Conservation (phyloP, 164 flowering plant genomes). For the Brasenia schreberi region DNA sequence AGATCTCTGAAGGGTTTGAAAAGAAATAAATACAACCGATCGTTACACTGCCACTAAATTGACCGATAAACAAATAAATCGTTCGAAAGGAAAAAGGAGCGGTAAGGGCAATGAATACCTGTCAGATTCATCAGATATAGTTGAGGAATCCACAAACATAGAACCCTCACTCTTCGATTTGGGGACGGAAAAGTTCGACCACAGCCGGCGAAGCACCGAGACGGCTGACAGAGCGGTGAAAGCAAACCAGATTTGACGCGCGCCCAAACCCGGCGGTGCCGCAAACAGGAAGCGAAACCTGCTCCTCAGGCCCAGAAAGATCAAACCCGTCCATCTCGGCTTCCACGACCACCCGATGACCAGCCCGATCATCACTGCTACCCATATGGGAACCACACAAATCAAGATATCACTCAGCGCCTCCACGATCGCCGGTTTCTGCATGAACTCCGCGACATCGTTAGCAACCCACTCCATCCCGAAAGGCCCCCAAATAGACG, state of each 20-base stretch:
- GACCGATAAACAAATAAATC: not conserved
- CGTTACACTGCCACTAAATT: no score
- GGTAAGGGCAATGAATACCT: conserved; percentile 6
- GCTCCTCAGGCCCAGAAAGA: conserved; percentile 58
- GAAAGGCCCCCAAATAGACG: not conserved
- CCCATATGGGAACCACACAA: conserved; percentile 95
- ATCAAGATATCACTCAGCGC: conserved; percentile 89
- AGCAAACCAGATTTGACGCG: conserved; percentile 75
- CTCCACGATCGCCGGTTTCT: conserved; percentile 50
- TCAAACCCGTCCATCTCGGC: conserved; percentile 77
- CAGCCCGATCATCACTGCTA: conserved; percentile 86
- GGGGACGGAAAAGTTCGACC: conserved; percentile 29
- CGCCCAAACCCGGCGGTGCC: conserved; percentile 72
- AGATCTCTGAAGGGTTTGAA: no score
- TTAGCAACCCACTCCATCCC: conserved; percentile 16
- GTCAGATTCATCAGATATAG: conserved; percentile 2
- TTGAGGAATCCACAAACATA: conserved; percentile 3
- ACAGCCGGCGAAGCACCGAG: conserved; percentile 44
- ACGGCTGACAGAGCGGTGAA: conserved; percentile 76
- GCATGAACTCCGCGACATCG: conserved; percentile 37
- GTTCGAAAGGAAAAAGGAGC: not conserved
- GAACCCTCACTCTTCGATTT: conserved; percentile 14
- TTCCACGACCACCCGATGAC: conserved; percentile 98
- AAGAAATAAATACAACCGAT: no score
- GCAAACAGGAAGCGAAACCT: conserved; percentile 63